Evolutionary conservation across 345 rosid genomes (phyloP).

Genomic region (Microthlaspi erraticum): DNA sequence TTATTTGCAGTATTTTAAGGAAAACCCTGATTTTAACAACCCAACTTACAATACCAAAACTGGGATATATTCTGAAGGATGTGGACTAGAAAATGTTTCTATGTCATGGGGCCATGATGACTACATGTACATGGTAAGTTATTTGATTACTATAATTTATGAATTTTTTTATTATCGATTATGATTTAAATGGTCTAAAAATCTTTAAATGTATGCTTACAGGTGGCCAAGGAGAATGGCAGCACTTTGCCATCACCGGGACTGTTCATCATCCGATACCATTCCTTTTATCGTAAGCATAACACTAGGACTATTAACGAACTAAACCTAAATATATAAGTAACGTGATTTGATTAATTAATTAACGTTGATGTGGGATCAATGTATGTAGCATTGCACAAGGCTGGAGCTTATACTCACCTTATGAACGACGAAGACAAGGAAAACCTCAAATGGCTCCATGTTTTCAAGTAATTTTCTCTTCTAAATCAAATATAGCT

Average conservation of each 20-base stretch:
- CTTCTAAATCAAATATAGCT: neutral
- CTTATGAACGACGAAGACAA: conserved; percentile 62
- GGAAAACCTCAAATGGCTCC: conserved; percentile 66
- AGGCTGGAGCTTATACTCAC: conserved; percentile 56
- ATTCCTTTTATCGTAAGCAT: conserved; percentile 66
- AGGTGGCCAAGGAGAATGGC: conserved; percentile 67
- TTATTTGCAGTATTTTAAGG: conserved; percentile 56
- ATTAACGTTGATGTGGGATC: neutral
- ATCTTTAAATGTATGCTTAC: neutral
- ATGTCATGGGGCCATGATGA: conserved; percentile 82
- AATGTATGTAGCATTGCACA: conserved; percentile 58
- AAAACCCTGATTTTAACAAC: conserved; percentile 58
- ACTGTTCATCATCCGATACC: conserved; percentile 67
- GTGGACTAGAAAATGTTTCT: conserved; percentile 59
- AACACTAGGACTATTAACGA: neutral
- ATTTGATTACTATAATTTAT: neutral
- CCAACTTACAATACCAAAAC: conserved; percentile 52
- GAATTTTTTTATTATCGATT: neutral
- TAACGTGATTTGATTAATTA: neutral
- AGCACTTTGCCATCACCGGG: conserved; percentile 64
- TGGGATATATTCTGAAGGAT: conserved; percentile 61
- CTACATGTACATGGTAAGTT: conserved; percentile 60
- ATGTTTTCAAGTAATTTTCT: conserved; percentile 60
- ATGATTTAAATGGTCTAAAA: neutral
- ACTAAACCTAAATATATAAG: neutral